Conservation (phyloP, 768 basidiomycete species). For the Kwoniella sp. region DNA sequence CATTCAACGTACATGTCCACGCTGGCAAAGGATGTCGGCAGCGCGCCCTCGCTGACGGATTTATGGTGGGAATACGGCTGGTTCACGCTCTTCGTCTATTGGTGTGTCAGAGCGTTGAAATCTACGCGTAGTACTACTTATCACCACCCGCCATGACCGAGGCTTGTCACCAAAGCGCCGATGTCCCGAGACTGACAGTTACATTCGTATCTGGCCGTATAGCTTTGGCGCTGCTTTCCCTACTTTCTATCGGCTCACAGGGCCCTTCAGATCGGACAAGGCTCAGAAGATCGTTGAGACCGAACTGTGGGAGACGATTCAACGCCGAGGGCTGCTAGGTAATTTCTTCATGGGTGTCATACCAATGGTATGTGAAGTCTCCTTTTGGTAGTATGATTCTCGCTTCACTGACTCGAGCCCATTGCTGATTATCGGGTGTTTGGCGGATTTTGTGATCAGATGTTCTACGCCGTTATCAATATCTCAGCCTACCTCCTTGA, state of each 20-base stretch:
- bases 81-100: slow-evolving; percentile 63
- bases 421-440: too few species aligned
- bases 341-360: slow-evolving; percentile 67
- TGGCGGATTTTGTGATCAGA: slow-evolving; percentile 4
- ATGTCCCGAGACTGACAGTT: not conserved
- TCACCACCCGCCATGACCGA: too few species aligned
- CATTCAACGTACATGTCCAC: slow-evolving; percentile 64
- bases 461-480: slow-evolving; percentile 39
- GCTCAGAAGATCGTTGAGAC: slow-evolving; percentile 62
- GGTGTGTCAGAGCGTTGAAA: slow-evolving; percentile 56
- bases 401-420: not conserved
- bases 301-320: slow-evolving; percentile 67
- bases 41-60: slow-evolving; percentile 61
- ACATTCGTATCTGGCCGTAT: not conserved
- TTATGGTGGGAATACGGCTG: slow-evolving; percentile 62
- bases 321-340: slow-evolving; percentile 62
- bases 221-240: slow-evolving; percentile 68
- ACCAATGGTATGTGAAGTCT: slow-evolving; percentile 44
- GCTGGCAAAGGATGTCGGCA: slow-evolving; percentile 64
- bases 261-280: slow-evolving; percentile 60
- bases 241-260: slow-evolving; percentile 64
- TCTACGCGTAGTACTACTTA: not conserved
- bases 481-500: slow-evolving; percentile 22
- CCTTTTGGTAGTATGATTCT: not conserved
- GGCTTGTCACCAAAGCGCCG: not conserved